Evolutionary conservation across 1,284 basidiomycete species (phyloP).

Genomic region (Apiotrichum gracile): DNA sequence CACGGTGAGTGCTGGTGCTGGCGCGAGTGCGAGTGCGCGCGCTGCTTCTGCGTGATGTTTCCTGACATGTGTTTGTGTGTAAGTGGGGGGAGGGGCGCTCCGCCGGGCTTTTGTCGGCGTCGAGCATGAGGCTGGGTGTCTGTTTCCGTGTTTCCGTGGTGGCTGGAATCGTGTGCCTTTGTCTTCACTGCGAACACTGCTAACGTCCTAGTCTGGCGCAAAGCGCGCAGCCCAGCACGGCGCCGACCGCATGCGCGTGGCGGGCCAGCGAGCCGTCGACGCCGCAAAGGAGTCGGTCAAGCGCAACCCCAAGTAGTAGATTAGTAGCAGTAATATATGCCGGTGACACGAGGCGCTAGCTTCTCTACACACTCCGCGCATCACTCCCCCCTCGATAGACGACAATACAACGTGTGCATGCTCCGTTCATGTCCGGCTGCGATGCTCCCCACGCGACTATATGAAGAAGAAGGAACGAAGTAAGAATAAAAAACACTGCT

Average conservation of each 20-base stretch:
- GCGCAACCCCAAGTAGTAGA: no score
- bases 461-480: no score
- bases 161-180: not conserved
- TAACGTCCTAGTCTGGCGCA: constrained; percentile 11
- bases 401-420: constrained; percentile 15
- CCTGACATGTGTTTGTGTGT: not conserved
- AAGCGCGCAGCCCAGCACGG: constrained; percentile 14
- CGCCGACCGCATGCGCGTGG: constrained; percentile 8
- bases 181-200: not conserved
- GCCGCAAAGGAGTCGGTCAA: constrained; percentile 6
- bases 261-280: constrained; percentile 8
- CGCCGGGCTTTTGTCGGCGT: no score
- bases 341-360: no score
- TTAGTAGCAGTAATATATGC: no score
- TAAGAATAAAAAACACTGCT: no score
- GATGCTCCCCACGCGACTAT: not conserved
- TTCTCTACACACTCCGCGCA: not conserved
- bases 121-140: no score
- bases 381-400: not conserved
- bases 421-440: not conserved
- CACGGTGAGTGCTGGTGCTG: constrained; percentile 25
- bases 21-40: not conserved
- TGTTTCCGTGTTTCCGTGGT: not conserved
- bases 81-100: not conserved
- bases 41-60: not conserved